phyloP scores from a whole-genome alignment of 2,329 filamentous ascomycete genomes.

The Xylaria arbuscula region DNA sequence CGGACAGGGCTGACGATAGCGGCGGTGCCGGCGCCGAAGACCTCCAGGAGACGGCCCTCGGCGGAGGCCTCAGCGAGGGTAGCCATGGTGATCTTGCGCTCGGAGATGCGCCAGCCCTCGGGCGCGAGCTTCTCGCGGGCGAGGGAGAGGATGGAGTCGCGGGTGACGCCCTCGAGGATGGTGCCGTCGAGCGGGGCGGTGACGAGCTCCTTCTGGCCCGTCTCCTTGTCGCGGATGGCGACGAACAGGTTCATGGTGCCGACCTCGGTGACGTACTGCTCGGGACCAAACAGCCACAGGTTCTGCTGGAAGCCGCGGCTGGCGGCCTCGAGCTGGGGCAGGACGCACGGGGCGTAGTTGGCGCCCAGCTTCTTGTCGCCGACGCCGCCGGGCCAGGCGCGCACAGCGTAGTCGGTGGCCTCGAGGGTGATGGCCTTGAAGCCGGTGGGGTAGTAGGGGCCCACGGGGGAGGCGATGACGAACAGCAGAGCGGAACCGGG shows the following conservation, averaged over 20 bases:
- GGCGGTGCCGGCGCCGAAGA: slow-evolving; percentile 93
- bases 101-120: slow-evolving; percentile 87
- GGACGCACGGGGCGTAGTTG: slow-evolving; percentile 98
- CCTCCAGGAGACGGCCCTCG: slow-evolving; percentile 89
- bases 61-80: slow-evolving; percentile 83
- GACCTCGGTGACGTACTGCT: slow-evolving; percentile 96
- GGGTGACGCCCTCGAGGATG: slow-evolving; percentile 93
- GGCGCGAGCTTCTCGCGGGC: slow-evolving; percentile 84
- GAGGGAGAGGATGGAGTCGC: slow-evolving; percentile 88
- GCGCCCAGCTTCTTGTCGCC: slow-evolving; percentile 98
- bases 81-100: slow-evolving; percentile 92
- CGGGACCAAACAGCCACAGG: slow-evolving; percentile 95
- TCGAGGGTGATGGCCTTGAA: slow-evolving; percentile 98
- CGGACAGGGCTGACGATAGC: slow-evolving; percentile 93
- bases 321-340: slow-evolving; percentile 94
- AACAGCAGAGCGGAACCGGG: slow-evolving; percentile 92
- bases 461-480: slow-evolving; percentile 95
- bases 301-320: slow-evolving; percentile 97
- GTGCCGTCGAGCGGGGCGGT: slow-evolving; percentile 98
- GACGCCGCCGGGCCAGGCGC: slow-evolving; percentile 96
- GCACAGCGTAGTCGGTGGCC: slow-evolving; percentile 95
- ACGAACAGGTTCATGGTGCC: slow-evolving; percentile 99
- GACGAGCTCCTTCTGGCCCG: slow-evolving; percentile 89
- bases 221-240: slow-evolving; percentile 84
- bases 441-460: slow-evolving; percentile 96